Percentiles rank a stretch among this genome's conserved stretches.
These are phyloP conservation scores for Ramaria sp. DNA, from an alignment of 768 basidiomycete species.

Conservation along the genomic window DNA sequence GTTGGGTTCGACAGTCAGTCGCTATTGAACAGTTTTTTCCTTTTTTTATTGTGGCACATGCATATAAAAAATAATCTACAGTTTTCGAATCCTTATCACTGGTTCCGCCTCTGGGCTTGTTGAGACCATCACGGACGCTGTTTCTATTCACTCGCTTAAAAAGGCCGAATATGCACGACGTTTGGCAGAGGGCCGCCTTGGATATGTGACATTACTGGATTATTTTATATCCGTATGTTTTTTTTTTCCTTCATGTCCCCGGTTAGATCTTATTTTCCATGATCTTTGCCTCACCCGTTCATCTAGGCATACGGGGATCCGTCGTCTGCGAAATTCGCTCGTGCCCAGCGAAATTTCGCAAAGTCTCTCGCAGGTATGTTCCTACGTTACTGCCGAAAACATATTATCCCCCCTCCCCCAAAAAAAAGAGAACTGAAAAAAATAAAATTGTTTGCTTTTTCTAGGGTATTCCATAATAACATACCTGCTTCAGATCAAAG, in stretches of 20 bases:
- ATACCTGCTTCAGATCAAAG: conserved; percentile 96
- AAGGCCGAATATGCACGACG: conserved; percentile 94
- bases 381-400: not conserved
- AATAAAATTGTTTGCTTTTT: conserved; percentile 6
- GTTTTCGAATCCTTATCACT: conserved; percentile 94
- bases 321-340: conserved; percentile 72
- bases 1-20: conserved; percentile 85
- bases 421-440: no score
- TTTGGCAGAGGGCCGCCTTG: conserved; percentile 66
- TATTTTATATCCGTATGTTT: conserved; percentile 75
- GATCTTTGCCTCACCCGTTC: not conserved
- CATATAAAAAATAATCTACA: conserved; percentile 22
- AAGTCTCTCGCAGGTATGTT: conserved; percentile 75
- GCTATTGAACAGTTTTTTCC: not conserved
- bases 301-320: conserved; percentile 84
- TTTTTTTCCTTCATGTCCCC: no score
- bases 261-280: no score
- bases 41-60: no score
- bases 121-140: conserved; percentile 96
- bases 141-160: conserved; percentile 98
- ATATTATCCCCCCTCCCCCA: no score
- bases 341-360: conserved; percentile 91
- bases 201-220: conserved; percentile 82
- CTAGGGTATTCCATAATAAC: conserved; percentile 89
- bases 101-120: conserved; percentile 89